These are phyloP conservation scores for Rhodotorula sp. DNA, from an alignment of 1,284 basidiomycete species.

Conservation along the genomic window DNA sequence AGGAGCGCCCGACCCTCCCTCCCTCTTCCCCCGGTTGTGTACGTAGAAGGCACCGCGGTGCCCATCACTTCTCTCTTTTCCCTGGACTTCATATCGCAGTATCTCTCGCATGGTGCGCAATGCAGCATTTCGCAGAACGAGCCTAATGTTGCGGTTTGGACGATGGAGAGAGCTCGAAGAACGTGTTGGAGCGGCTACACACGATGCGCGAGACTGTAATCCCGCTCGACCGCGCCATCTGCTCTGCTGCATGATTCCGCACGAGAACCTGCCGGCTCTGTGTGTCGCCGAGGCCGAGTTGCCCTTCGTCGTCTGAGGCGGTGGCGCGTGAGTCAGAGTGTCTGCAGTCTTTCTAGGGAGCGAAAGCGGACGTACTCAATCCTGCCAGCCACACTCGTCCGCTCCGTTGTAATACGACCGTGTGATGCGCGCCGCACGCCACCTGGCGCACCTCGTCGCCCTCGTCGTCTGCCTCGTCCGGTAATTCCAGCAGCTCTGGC, in stretches of 20 bases:
- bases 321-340: background rate
- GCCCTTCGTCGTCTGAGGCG: conserved; percentile 21
- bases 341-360: background rate
- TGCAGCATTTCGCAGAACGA: background rate
- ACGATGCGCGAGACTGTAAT: background rate
- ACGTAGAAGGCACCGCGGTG: background rate
- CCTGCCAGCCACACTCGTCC: conserved; percentile 21
- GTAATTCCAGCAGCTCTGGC: conserved; percentile 19
- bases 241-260: background rate
- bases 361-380: conserved; percentile 4
- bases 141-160: background rate
- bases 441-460: conserved; percentile 12
- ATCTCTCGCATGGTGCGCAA: background rate
- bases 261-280: background rate
- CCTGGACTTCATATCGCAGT: background rate
- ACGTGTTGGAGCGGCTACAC: background rate
- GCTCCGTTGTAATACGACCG: conserved; percentile 10
- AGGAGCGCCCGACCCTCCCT: too few species aligned
- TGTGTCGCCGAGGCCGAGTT: conserved; percentile 21
- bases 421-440: conserved; percentile 12
- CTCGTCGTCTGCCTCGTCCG: background rate
- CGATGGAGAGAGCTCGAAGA: background rate
- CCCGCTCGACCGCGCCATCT: too few species aligned
- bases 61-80: too few species aligned
- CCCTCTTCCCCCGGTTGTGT: background rate